Evolutionary conservation across 2,329 filamentous ascomycete genomes (phyloP).

Genomic region (Monosporascus ibericus): DNA sequence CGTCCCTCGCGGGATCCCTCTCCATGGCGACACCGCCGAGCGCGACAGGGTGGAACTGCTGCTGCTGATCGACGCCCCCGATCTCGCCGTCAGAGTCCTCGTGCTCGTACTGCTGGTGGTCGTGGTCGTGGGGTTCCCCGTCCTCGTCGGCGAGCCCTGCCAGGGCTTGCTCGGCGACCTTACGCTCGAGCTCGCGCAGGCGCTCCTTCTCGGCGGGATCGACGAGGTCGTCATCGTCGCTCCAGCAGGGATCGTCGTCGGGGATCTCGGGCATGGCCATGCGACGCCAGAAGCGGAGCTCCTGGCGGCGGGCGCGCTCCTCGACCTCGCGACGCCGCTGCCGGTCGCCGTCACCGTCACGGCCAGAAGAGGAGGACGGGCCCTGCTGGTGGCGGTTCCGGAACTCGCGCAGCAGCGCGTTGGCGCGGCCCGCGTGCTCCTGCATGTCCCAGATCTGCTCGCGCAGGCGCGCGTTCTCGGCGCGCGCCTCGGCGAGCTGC

Average conservation of each 20-base stretch:
- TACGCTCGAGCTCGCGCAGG: slow-evolving; percentile 42
- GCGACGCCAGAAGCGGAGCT: slow-evolving; percentile 60
- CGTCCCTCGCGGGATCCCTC: slow-evolving; percentile 24
- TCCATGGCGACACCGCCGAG: slow-evolving; percentile 40
- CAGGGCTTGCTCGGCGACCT: slow-evolving; percentile 34
- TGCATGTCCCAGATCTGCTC: slow-evolving; percentile 65
- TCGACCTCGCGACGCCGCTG: not conserved
- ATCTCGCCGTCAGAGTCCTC: slow-evolving; percentile 28
- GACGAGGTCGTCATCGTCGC: slow-evolving; percentile 59
- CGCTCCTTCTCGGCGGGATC: slow-evolving; percentile 55
- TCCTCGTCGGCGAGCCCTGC: slow-evolving; percentile 19
- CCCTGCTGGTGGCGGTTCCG: slow-evolving; percentile 31
- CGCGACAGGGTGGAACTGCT: slow-evolving; percentile 6
- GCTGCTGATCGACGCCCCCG: slow-evolving; percentile 8
- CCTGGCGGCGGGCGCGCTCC: slow-evolving; percentile 45
- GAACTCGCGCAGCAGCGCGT: slow-evolving; percentile 51
- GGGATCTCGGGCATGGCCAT: slow-evolving; percentile 56
- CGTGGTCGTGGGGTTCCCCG: not conserved
- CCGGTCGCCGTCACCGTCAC: too few species aligned
- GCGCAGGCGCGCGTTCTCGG: slow-evolving; percentile 56
- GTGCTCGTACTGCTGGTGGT: slow-evolving; percentile 22
- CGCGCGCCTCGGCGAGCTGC: slow-evolving; percentile 59
- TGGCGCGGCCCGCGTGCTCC: slow-evolving; percentile 51
- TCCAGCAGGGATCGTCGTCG: slow-evolving; percentile 54
- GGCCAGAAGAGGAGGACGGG: too few species aligned